Evolutionary conservation across 2,329 filamentous ascomycete genomes (phyloP).

Genomic region (Dactylella cylindrospora): DNA sequence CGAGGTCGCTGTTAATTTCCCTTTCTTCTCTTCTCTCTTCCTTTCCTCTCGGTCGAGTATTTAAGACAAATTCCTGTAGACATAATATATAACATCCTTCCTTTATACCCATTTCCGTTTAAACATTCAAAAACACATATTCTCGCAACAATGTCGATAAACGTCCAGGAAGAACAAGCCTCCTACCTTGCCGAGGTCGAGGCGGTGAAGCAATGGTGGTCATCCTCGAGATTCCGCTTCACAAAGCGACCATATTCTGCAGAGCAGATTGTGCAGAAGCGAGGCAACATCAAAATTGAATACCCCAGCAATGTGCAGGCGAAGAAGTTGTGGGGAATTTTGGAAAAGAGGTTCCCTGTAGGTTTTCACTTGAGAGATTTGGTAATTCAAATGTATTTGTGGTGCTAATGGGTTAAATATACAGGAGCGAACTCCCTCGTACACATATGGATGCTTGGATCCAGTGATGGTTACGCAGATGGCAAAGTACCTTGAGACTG

Average conservation of each 20-base stretch:
- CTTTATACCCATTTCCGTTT: not conserved
- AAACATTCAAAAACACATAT: constrained; percentile 5
- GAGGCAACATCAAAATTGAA: constrained; percentile 84
- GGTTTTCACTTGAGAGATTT: constrained; percentile 45
- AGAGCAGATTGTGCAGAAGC: constrained; percentile 94
- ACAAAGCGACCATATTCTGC: constrained; percentile 92
- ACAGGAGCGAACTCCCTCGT: constrained; percentile 62
- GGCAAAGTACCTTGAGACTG: constrained; percentile 97
- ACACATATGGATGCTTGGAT: constrained; percentile 95
- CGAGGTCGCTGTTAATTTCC: too few species aligned
- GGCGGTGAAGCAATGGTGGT: constrained; percentile 92
- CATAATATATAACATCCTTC: too few species aligned
- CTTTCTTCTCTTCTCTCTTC: too few species aligned
- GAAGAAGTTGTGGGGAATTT: constrained; percentile 91
- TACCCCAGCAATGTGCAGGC: constrained; percentile 86
- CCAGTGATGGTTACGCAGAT: constrained; percentile 99
- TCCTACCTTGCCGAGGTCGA: constrained; percentile 77
- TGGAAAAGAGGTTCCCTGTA: constrained; percentile 85
- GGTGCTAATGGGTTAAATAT: not conserved
- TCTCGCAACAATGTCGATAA: constrained; percentile 30
- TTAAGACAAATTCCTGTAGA: too few species aligned
- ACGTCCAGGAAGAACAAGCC: constrained; percentile 46
- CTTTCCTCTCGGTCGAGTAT: too few species aligned
- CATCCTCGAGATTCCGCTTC: constrained; percentile 83
- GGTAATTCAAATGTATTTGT: not conserved